These are phyloP conservation scores for Phytophthora sojae DNA, from an alignment of 352 stramenopile species.

Conservation along the genomic window DNA sequence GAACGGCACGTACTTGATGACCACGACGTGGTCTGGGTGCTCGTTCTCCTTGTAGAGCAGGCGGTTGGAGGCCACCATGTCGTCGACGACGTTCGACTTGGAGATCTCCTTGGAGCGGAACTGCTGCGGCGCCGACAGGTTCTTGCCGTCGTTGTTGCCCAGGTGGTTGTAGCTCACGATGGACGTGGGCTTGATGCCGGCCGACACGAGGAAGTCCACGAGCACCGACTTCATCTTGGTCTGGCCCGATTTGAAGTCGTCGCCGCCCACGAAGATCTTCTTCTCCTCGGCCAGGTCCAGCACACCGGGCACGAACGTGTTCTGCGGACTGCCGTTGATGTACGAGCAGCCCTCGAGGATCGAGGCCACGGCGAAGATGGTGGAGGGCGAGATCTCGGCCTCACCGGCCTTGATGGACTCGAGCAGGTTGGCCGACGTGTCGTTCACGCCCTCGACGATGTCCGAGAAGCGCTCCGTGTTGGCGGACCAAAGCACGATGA, in stretches of 20 bases:
- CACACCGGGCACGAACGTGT: slow-evolving; percentile 99
- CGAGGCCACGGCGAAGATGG: slow-evolving; percentile 97
- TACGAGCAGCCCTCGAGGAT: slow-evolving; percentile 99
- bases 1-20: slow-evolving; percentile 99
- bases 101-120: slow-evolving; percentile 99
- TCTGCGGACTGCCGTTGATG: slow-evolving; percentile 99
- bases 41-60: slow-evolving; percentile 98
- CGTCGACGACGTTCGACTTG: slow-evolving; percentile 99
- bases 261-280: slow-evolving; percentile 97
- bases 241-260: slow-evolving; percentile 99
- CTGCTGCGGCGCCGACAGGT: slow-evolving; percentile 98
- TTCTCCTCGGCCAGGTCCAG: slow-evolving; percentile 95
- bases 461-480: slow-evolving; percentile 99
- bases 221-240: slow-evolving; percentile 99
- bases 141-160: slow-evolving; percentile 99
- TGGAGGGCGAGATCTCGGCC: slow-evolving; percentile 96
- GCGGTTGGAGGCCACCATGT: slow-evolving; percentile 98
- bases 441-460: slow-evolving; percentile 98
- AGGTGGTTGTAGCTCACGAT: slow-evolving; percentile 99
- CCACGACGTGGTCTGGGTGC: slow-evolving; percentile 99
- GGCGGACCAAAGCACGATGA: slow-evolving; percentile 99
- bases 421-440: slow-evolving; percentile 97
- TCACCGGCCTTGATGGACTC: slow-evolving; percentile 96
- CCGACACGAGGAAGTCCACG: slow-evolving; percentile 99
- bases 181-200: slow-evolving; percentile 98